Conservation (phyloP, 2,329 filamentous ascomycete species). For the Mycogone perniciosa region DNA sequence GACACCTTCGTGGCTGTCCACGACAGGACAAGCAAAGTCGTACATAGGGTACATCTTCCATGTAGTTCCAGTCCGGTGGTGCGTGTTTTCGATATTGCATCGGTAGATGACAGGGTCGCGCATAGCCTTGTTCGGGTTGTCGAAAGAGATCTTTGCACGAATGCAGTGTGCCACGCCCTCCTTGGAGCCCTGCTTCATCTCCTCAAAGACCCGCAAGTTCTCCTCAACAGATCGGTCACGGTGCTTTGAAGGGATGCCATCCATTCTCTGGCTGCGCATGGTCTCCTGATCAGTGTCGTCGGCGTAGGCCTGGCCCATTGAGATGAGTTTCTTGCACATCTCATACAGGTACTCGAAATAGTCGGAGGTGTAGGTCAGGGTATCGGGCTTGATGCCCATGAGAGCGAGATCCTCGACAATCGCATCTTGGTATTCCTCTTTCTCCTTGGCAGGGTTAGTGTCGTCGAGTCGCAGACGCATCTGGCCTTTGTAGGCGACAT, state of each 20-base stretch:
- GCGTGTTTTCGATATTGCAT: slow-evolving; percentile 62
- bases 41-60: slow-evolving; percentile 89
- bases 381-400: slow-evolving; percentile 87
- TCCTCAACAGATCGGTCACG: slow-evolving; percentile 76
- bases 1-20: slow-evolving; percentile 74
- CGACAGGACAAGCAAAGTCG: slow-evolving; percentile 77
- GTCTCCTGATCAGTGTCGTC: slow-evolving; percentile 89
- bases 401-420: slow-evolving; percentile 88
- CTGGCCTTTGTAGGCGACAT: slow-evolving; percentile 86
- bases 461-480: slow-evolving; percentile 92
- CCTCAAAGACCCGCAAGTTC: slow-evolving; percentile 77
- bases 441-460: slow-evolving; percentile 96
- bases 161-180: slow-evolving; percentile 85
- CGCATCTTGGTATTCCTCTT: slow-evolving; percentile 89
- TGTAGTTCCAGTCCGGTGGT: slow-evolving; percentile 71
- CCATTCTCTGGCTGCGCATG: slow-evolving; percentile 78
- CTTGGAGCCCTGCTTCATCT: slow-evolving; percentile 83
- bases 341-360: slow-evolving; percentile 93
- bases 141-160: slow-evolving; percentile 85
- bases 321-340: slow-evolving; percentile 76
- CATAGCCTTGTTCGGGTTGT: slow-evolving; percentile 92
- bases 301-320: slow-evolving; percentile 81
- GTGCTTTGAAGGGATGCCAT: slow-evolving; percentile 74
- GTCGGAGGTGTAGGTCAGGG: slow-evolving; percentile 84
- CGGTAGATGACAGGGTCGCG: slow-evolving; percentile 96